phyloP scores from a whole-genome alignment of 139 green algal genomes.

The Tetraselmis chui region DNA sequence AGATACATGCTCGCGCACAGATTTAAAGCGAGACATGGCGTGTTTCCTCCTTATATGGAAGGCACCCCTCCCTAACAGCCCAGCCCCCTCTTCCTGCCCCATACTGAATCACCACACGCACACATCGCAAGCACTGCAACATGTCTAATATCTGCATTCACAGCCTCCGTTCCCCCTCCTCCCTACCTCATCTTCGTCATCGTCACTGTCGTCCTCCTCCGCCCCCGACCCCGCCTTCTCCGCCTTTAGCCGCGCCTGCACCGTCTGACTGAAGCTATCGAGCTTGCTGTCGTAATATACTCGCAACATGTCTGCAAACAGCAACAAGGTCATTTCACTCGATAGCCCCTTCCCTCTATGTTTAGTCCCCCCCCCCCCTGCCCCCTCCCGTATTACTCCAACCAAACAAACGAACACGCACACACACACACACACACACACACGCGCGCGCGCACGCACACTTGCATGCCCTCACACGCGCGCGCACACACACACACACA shows the following conservation, averaged over 20 bases:
- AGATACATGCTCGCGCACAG: neutral
- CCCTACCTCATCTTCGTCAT: conserved; percentile 4
- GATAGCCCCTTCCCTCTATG: too few species aligned
- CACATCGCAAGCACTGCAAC: neutral
- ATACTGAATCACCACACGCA: neutral
- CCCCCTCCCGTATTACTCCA: too few species aligned
- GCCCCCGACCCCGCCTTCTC: conserved; percentile 1
- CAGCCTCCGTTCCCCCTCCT: neutral
- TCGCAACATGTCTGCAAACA: conserved; percentile 30
- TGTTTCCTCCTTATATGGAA: too few species aligned
- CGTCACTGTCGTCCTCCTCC: neutral
- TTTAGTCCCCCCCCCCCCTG: too few species aligned
- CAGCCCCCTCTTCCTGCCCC: neutral
- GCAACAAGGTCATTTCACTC: too few species aligned
- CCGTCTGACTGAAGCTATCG: conserved; percentile 22
- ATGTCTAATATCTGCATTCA: neutral
- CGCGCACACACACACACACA: neutral
- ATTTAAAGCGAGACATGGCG: too few species aligned
- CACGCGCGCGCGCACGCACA: neutral
- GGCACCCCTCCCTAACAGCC: too few species aligned
- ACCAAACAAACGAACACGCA: neutral
- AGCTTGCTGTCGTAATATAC: conserved; percentile 32
- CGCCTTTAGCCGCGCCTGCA: conserved; percentile 9
- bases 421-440: neutral
- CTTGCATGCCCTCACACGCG: neutral